Conservation (phyloP, 2,329 filamentous ascomycete genomes). For the Didymella exigua region DNA sequence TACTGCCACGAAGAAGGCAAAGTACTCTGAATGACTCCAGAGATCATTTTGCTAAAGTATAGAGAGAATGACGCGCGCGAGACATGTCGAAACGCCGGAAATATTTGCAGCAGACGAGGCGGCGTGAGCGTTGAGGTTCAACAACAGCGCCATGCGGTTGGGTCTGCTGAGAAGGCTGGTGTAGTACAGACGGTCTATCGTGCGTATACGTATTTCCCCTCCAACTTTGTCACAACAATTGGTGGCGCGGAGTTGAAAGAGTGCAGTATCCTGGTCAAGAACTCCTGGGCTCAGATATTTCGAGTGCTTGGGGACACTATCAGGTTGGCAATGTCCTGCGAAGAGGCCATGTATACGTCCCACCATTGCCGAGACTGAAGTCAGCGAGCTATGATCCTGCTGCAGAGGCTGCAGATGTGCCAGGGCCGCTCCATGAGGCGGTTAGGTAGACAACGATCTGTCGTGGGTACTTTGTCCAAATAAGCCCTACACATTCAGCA, state of each 20-base stretch:
- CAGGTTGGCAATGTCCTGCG: no score
- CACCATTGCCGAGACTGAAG: no score
- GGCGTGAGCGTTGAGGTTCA: conserved; percentile 13
- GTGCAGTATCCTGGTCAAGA: neutral
- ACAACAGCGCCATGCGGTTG: conserved; percentile 12
- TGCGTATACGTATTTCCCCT: neutral
- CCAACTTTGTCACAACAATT: neutral
- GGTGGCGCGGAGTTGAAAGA: neutral
- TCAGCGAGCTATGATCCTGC: neutral
- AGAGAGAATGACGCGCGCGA: conserved; percentile 1
- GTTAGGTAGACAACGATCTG: neutral
- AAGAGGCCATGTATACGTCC: neutral
- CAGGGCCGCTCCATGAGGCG: neutral
- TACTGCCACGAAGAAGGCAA: neutral
- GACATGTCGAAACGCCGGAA: conserved; percentile 4
- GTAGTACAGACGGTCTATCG: conserved; percentile 12
- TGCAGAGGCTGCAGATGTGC: neutral
- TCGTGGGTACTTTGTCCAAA: conserved; percentile 1
- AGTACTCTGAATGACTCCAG: neutral
- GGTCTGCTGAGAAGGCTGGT: conserved; percentile 20
- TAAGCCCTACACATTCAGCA: neutral
- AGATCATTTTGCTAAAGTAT: conserved; percentile 1
- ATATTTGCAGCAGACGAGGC: conserved; percentile 11
- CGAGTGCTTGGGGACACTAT: neutral
- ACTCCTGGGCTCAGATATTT: neutral